Base-by-base conservation (phyloP, 148 eudicot species). In the Fagopyrum esculentum region DNA sequence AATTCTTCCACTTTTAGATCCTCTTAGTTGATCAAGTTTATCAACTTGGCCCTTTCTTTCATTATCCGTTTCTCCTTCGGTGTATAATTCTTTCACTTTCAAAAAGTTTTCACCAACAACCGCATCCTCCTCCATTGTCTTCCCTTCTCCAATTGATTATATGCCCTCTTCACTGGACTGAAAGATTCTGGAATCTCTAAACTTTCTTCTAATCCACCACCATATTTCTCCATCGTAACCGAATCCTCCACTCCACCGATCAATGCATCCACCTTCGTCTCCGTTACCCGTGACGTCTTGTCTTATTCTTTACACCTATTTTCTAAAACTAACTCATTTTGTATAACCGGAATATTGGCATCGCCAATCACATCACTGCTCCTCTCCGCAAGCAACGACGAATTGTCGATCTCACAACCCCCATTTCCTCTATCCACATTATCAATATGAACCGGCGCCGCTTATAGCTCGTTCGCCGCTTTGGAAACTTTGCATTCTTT, bases 61-160 rank as follows among this genome's bases (percentile, higher is more conserved):
- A 59, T 17, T 57, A 29, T n/a, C 64, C 10, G 64, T 6, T 12
- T 6, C 35, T 22, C 11, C 64, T 6, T 19, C 40, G 8, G 30
- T 11, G 6, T 30, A 59, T 19, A 40, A 9, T 22, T 22, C 40
- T 59, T 59, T 19, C 64, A 59, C 35, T 59, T 59, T 19, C 9
- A 59, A 29, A 59, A 30, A 8, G 30, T 6, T 40, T 59, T 59
- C 64, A 59, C 64, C 64, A 59, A 29, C 30, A 59, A 6, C 64
- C 40, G 17, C 30, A 46, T 17, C 83, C 30, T 80, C 80, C 56
- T 22, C 64, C 30, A 59, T 54, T 35, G 72, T 15, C n/a, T 40
- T 3, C 45, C 56, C 75, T 13, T 48, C 15, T 47, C 30, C 56
- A 16, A 59, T 44, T 45, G 22, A 9, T 73, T 48, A n/a, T 29